Conservation (phyloP, 306 rosid species). For the Sechiopsis laciniata region DNA sequence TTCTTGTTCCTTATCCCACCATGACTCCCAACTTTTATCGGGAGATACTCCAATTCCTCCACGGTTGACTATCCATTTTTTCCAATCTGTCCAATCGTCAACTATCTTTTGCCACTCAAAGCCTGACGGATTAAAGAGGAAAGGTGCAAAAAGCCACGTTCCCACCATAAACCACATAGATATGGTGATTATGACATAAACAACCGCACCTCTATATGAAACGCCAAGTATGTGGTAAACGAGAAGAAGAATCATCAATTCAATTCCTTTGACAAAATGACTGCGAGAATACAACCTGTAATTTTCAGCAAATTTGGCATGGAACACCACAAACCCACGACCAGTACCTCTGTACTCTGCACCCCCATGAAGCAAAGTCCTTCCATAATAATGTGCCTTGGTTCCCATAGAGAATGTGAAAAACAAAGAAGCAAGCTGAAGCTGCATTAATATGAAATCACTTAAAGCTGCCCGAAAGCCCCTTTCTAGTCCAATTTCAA, state of each 20-base stretch:
- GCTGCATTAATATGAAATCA: conserved; percentile 84
- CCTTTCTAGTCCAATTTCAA: conserved; percentile 94
- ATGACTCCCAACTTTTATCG: conserved; percentile 92
- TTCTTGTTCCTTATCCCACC: conserved; percentile 90
- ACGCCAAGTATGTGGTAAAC: conserved; percentile 80
- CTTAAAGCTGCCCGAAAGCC: conserved; percentile 81
- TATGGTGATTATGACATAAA: conserved; percentile 62
- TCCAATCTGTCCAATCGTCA: conserved; percentile 97
- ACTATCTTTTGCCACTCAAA: conserved; percentile 99
- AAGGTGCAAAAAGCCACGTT: conserved; percentile 98
- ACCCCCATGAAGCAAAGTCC: conserved; percentile 98
- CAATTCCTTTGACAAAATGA: conserved; percentile 95
- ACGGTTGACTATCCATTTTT: conserved; percentile 77
- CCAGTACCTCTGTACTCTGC: conserved; percentile 92
- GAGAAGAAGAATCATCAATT: conserved; percentile 79
- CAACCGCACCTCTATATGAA: conserved; percentile 53
- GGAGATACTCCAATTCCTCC: conserved; percentile 88
- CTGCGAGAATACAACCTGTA: conserved; percentile 90
- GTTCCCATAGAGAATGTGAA: conserved; percentile 96
- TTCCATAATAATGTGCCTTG: conserved; percentile 89
- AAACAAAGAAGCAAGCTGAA: conserved; percentile 84
- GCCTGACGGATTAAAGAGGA: conserved; percentile 93
- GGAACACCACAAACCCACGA: conserved; percentile 92
- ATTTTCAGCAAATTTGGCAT: conserved; percentile 90
- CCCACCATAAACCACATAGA: conserved; percentile 94